A percentile compares a stretch with the other conserved stretches of the same genome.
These are phyloP conservation scores for Tetraselmis striata DNA, from an alignment of 139 green algal species.

Conservation along the genomic window DNA sequence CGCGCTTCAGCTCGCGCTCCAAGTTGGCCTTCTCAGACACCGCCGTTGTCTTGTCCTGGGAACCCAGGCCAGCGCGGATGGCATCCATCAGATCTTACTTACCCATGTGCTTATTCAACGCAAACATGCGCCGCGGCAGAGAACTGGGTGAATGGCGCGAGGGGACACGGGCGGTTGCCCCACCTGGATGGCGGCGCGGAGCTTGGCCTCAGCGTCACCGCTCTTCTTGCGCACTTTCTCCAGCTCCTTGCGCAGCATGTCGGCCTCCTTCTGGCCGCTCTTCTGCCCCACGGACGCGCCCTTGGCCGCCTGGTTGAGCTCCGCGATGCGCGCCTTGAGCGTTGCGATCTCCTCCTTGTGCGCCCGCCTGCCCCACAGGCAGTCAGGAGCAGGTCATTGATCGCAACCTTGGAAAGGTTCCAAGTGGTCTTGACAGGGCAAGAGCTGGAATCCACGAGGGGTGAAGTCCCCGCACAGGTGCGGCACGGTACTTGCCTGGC, in stretches of 20 bases:
- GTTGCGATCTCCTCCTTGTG: constrained; percentile 65
- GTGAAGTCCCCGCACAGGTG: too few species aligned
- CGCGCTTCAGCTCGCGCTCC: constrained; percentile 73
- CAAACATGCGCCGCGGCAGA: too few species aligned
- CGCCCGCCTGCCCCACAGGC: constrained; percentile 46
- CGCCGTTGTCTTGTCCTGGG: constrained; percentile 36
- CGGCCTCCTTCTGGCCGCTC: constrained; percentile 25
- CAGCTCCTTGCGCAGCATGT: constrained; percentile 53
- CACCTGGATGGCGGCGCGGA: constrained; percentile 47
- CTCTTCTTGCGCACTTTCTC: constrained; percentile 60
- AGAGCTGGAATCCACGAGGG: too few species aligned
- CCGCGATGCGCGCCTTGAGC: constrained; percentile 40
- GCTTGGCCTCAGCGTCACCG: constrained; percentile 58
- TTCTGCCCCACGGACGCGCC: constrained; percentile 29
- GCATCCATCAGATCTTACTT: neutral
- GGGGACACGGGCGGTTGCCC: constrained; percentile 9
- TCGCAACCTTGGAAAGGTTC: too few species aligned
- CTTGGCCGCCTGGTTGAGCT: constrained; percentile 61
- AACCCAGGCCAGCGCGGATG: neutral
- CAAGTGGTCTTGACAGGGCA: too few species aligned
- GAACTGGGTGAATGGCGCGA: too few species aligned
- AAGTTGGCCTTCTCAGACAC: constrained; percentile 63
- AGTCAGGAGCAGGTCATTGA: too few species aligned
- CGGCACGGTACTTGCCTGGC: too few species aligned
- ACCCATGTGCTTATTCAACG: too few species aligned